phyloP scores from a whole-genome alignment of 345 rosid species.

The Syzygium aromaticum region DNA sequence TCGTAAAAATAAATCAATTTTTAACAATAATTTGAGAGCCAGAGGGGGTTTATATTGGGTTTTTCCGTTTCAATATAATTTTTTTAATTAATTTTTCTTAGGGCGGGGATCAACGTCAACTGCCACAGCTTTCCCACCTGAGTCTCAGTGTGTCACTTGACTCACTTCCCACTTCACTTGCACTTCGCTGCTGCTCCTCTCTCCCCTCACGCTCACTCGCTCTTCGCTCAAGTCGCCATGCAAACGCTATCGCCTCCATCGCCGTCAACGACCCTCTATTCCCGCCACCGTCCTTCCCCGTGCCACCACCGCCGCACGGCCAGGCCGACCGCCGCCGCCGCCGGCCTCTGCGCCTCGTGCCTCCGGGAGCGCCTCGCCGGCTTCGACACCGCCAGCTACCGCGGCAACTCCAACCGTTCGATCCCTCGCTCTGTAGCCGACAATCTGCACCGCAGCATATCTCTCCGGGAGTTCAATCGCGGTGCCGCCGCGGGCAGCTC shows the following conservation, averaged over 20 bases:
- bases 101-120: background rate
- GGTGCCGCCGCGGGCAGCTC: constrained; percentile 12
- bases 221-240: background rate
- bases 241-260: background rate
- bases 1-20: background rate
- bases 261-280: constrained; percentile 28
- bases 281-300: constrained; percentile 25
- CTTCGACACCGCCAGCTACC: constrained; percentile 23
- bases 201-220: background rate
- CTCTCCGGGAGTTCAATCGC: constrained; percentile 21
- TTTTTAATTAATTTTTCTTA: background rate
- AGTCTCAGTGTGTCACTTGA: background rate
- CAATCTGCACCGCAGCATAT: constrained; percentile 45
- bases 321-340: constrained; percentile 24
- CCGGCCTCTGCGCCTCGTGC: constrained; percentile 63
- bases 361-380: constrained; percentile 76
- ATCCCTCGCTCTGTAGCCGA: constrained; percentile 4
- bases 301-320: constrained; percentile 57
- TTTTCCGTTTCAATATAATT: background rate
- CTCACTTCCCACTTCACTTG: background rate
- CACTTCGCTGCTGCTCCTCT: background rate
- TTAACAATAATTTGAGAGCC: background rate
- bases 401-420: constrained; percentile 8
- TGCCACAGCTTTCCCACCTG: background rate
- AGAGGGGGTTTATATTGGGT: background rate